These are phyloP conservation scores for Mycena filopes DNA, from an alignment of 768 basidiomycete species.

Conservation along the genomic window DNA sequence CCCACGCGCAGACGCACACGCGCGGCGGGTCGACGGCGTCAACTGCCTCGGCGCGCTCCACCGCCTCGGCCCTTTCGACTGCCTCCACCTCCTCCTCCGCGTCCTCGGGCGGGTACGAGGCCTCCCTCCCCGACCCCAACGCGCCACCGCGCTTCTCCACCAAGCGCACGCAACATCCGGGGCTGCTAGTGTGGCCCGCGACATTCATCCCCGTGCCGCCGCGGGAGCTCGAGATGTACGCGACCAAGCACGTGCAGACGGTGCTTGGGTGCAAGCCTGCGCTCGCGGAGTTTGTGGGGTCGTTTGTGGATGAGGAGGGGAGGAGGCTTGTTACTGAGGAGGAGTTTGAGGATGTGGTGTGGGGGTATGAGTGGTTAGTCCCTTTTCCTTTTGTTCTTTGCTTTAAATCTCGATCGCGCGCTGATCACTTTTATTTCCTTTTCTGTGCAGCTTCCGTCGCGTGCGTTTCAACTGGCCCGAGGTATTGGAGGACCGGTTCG, in stretches of 20 bases:
- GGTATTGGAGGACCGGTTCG: constrained; percentile 45
- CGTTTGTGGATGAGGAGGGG: constrained; percentile 49
- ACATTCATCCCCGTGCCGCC: constrained; percentile 69
- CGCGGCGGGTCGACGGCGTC: constrained; percentile 28
- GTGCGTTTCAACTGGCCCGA: constrained; percentile 78
- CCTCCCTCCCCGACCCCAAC: background rate
- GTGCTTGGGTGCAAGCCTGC: constrained; percentile 72
- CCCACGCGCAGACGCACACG: constrained; percentile 13
- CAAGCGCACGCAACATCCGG: constrained; percentile 46
- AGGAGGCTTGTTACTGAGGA: constrained; percentile 44
- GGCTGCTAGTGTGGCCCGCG: constrained; percentile 67
- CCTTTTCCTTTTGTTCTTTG: constrained; percentile 8
- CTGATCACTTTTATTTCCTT: constrained; percentile 24
- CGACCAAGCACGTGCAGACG: constrained; percentile 75
- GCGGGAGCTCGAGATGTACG: constrained; percentile 77
- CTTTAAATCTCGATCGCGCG: background rate
- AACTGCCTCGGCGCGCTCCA: constrained; percentile 10
- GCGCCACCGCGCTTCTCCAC: background rate
- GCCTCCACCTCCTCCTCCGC: background rate
- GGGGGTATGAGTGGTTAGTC: constrained; percentile 66
- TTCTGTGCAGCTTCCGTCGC: constrained; percentile 78
- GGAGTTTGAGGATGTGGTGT: constrained; percentile 51
- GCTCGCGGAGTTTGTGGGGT: constrained; percentile 59
- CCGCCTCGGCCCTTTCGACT: constrained; percentile 6
- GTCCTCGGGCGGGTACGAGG: constrained; percentile 19